Evolutionary conservation across 192 early-diverging fungal species (phyloP), one percentile per base, ranked within the genome.

Genomic region (Glomus cerebriforme): DNA sequence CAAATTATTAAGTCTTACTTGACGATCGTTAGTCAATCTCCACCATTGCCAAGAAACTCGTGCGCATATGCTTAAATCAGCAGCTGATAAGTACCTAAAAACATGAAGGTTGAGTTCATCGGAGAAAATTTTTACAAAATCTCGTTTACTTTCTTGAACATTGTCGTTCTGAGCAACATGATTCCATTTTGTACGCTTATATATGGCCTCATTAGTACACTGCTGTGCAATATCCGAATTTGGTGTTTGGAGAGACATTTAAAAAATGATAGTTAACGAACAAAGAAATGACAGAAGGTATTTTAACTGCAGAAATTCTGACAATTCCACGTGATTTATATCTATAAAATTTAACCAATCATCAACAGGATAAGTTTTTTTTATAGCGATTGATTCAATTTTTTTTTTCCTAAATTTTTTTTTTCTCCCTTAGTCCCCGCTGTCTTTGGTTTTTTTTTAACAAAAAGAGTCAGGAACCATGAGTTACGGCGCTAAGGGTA

Each of bases 61-160:
- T 10, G 81, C 71, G 63, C 82, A 81, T 19, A 72, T 78, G 58
- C 77, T 81, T 12, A 88, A 79, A 65, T 87, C 86, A 45, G 65
- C 69, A 37, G 84, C 81, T 22, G 77, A 69, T 9, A 88, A 68
- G 63, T 85, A 83, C 24, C 73, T 62, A 62, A 88, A 83, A 26
- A 88, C 79, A 69, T 83, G 79, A 1, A 88, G 63, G 17, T 84
- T 70, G 7, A 88, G 19, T 73, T 88, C 87, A 26, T 88, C 83
- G n/a, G 87, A 88, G 17, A 87, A 77, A 9, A 59, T 32, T 29
- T 29, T 58, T 13, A 74, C 72, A 59, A 74, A 74, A 59, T 74
- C 72, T 47, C 12, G n/a, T 71, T 71, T 71, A 26, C 19, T 35
- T 43, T 71, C 32, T 65, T 54, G 15, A 54, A 54, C 49, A 22